phyloP scores from a whole-genome alignment of 2,329 filamentous ascomycete genomes.

The Hysterium pulicare region DNA sequence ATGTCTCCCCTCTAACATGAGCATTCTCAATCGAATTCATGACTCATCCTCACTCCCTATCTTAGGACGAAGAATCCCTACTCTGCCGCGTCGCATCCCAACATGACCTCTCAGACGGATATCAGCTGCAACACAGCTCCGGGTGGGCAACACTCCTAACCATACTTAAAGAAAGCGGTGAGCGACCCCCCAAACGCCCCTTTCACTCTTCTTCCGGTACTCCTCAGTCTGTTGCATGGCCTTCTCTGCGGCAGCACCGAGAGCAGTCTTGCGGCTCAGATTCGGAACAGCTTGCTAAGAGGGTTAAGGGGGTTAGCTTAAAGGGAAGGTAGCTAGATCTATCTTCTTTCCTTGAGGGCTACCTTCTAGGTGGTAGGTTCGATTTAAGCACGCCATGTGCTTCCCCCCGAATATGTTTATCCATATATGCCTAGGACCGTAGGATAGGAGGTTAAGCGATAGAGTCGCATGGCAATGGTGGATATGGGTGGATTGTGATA shows the following conservation, averaged over 20 bases:
- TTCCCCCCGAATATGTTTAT: not conserved
- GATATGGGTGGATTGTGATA: not conserved
- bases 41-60: slow-evolving; percentile 15
- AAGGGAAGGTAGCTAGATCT: slow-evolving; percentile 24
- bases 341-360: slow-evolving; percentile 13
- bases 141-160: slow-evolving; percentile 93
- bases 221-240: slow-evolving; percentile 34
- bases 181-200: slow-evolving; percentile 78
- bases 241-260: too few relatives aligned
- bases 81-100: slow-evolving; percentile 80
- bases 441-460: slow-evolving; percentile 1
- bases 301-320: slow-evolving; percentile 61
- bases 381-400: not conserved
- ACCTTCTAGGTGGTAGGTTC: slow-evolving; percentile 10
- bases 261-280: slow-evolving; percentile 39
- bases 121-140: slow-evolving; percentile 78
- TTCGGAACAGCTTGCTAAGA: slow-evolving; percentile 62
- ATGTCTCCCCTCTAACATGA: slow-evolving; percentile 13
- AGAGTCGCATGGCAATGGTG: slow-evolving; percentile 10
- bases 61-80: slow-evolving; percentile 81
- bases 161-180: slow-evolving; percentile 95
- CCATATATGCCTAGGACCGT: not conserved
- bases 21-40: not conserved
- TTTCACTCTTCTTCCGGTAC: slow-evolving; percentile 25
- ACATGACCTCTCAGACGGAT: slow-evolving; percentile 75